Base-by-base conservation (phyloP, 1,284 basidiomycete genomes). In the Apiotrichum gracile region DNA sequence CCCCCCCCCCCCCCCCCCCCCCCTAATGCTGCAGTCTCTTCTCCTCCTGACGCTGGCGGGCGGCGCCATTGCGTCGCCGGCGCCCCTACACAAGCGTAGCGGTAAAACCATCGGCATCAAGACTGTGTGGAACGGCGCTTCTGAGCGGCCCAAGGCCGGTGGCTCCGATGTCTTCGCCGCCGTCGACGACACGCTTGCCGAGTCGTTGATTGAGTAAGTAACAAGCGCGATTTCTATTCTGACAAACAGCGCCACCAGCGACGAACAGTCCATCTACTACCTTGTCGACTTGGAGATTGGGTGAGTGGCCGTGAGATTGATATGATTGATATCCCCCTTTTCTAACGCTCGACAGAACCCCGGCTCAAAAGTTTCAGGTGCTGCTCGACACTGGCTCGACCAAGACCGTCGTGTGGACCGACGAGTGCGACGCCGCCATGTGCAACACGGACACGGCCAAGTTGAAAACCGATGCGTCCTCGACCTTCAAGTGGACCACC, bases 321-420 rank as follows among this genome's bases (percentile, higher is more conserved):
- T 14, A 31, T n/a, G n/a, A n/a, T n/a, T n/a, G n/a, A n/a, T n/a
- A n/a, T n/a, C n/a, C n/a, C n/a, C n/a, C n/a, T n/a, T n/a, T n/a
- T n/a, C n/a, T n/a, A n/a, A n/a, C n/a, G n/a, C 29, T 13, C 29
- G 13, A 13, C 33, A 34, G 65, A 6, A 76, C 78, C 19, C 78
- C 78, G 4, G 58, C 70, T 7, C 76, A 78, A 48, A 64, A 68
- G 48, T 76, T 80, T 54, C 66, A 76, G 43, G 60, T 79, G 44
- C 71, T 78, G 38, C 69, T 80, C 39, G 78, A 80, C 60, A 79
- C 78, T 9, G 78, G 77, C 9, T 76, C 74, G 0, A 33, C 43
- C 29, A 29, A 45, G 43, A 45, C 27, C 13, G 22, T 45, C 13
- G 43, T 45, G n/a, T 29, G 19, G 29, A 34, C n/a, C 31, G 21